Percentiles rank a stretch among this genome's conserved stretches.
Conservation (phyloP, 148 eudicot species). For the Rhododendron vialii region DNA sequence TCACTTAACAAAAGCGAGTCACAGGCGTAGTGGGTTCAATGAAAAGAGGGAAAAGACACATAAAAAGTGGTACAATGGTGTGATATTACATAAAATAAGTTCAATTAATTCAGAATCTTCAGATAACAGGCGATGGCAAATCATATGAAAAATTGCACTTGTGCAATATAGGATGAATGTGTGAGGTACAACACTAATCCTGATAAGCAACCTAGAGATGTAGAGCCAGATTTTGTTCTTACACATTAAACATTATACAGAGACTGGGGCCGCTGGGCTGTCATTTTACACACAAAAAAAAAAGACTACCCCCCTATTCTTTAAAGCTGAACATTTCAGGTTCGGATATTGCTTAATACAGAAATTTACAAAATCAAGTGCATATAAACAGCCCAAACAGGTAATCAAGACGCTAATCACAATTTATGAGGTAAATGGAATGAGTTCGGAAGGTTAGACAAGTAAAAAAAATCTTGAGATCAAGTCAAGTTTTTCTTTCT, state of each 20-base stretch:
- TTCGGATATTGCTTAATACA: background rate
- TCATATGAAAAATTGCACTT: background rate
- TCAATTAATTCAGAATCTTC: background rate
- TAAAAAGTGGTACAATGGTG: background rate
- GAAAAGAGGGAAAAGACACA: background rate
- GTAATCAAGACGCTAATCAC: background rate
- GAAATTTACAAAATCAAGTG: background rate
- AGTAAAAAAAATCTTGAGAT: background rate
- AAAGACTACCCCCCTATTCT: background rate
- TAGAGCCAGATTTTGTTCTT: background rate
- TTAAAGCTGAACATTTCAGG: background rate
- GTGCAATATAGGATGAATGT: background rate
- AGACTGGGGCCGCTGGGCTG: background rate
- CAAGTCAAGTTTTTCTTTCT: background rate
- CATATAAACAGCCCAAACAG: background rate
- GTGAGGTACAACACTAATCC: background rate
- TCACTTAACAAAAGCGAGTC: background rate
- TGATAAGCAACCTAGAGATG: background rate
- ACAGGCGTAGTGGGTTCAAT: background rate
- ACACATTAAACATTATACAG: background rate
- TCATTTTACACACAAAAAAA: background rate
- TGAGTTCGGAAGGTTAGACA: background rate
- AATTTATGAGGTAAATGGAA: background rate
- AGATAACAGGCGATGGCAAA: background rate
- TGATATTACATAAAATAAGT: background rate